These are phyloP conservation scores for Artemisia argyi DNA, from an alignment of 129 eudicot species.

Conservation along the genomic window DNA sequence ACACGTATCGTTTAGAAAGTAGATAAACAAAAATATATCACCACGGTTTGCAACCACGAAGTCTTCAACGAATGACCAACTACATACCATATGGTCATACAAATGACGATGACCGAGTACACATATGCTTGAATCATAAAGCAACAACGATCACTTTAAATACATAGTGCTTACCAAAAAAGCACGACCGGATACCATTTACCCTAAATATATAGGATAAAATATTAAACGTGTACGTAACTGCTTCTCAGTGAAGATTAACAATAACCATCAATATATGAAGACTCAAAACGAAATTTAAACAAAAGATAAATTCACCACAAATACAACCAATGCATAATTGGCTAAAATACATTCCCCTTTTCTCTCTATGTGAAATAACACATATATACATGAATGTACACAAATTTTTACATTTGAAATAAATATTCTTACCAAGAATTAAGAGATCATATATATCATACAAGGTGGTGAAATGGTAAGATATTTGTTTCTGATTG, in stretches of 20 bases:
- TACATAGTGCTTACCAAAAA: no score
- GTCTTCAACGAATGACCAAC: no score
- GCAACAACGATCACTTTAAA: no score
- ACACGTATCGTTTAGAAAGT: no score
- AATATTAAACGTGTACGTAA: constrained; percentile 2
- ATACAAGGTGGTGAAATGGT: constrained; percentile 32
- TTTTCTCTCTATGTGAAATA: constrained; percentile 11
- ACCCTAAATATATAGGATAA: neutral
- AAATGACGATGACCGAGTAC: no score
- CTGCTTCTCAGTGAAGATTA: constrained; percentile 31
- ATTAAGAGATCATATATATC: constrained; percentile 11
- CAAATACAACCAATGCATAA: constrained; percentile 3
- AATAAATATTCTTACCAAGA: constrained; percentile 14
- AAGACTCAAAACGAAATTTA: constrained; percentile 18
- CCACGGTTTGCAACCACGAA: no score
- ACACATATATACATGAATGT: neutral
- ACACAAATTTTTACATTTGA: constrained; percentile 3
- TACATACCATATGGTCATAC: no score
- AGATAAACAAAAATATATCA: no score
- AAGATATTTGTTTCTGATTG: constrained; percentile 17
- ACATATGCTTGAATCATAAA: no score
- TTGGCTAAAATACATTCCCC: constrained; percentile 18
- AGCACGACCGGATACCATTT: no score
- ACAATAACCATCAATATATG: constrained; percentile 1
- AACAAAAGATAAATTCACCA: constrained; percentile 1